phyloP scores from a whole-genome alignment of 2,329 filamentous ascomycete genomes.

The Neonectria faginata region DNA sequence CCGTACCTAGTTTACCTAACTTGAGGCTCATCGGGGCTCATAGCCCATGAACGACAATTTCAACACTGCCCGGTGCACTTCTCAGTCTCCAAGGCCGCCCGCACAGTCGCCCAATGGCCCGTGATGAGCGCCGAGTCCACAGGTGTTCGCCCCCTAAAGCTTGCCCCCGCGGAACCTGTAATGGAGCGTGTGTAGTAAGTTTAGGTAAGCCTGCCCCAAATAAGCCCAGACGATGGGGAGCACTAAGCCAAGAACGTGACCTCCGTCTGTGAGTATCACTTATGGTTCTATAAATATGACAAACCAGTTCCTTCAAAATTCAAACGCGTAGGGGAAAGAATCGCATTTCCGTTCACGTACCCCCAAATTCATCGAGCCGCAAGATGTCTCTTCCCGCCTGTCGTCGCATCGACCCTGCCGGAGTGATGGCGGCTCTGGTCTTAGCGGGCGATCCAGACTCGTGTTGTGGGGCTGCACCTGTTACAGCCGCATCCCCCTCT shows the following conservation, averaged over 20 bases:
- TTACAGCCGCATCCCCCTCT: constrained; percentile 40
- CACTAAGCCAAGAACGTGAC: background rate
- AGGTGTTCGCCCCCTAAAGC: background rate
- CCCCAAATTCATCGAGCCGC: background rate
- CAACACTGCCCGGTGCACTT: too few relatives aligned
- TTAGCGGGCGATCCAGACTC: constrained; percentile 31
- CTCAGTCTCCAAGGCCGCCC: background rate
- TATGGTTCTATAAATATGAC: background rate
- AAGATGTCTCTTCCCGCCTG: constrained; percentile 26
- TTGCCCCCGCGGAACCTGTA: background rate
- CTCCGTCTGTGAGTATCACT: background rate
- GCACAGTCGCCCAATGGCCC: background rate
- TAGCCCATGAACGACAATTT: background rate
- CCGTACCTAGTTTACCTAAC: background rate
- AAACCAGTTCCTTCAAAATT: background rate
- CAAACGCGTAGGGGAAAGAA: background rate
- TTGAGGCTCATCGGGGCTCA: background rate
- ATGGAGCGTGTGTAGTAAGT: background rate
- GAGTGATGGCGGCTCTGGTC: constrained; percentile 38
- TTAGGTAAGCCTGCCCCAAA: constrained; percentile 7
- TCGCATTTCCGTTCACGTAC: background rate
- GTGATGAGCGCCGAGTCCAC: background rate
- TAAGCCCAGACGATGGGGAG: background rate
- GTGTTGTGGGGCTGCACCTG: constrained; percentile 31
- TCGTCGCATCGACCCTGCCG: constrained; percentile 32